Conservation (phyloP, 768 basidiomycete species). For the Ramaria sp. region DNA sequence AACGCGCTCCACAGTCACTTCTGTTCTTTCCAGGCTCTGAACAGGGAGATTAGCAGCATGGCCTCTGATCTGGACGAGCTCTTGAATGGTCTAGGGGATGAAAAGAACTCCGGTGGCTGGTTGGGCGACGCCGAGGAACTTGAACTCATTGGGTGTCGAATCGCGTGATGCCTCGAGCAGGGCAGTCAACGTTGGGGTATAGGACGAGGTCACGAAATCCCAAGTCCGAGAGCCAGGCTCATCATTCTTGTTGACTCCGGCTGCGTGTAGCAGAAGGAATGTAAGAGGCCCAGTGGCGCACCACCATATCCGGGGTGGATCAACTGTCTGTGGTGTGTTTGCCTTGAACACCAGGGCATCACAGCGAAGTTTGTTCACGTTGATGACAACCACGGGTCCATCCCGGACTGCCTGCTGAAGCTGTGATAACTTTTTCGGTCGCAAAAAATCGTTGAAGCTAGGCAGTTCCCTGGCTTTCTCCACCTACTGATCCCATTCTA, state of each 20-base stretch:
- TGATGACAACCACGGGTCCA: constrained; percentile 30
- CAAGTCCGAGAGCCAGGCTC: too few species aligned
- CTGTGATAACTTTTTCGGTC: constrained; percentile 16
- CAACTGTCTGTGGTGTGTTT: too few species aligned
- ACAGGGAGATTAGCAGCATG: not conserved
- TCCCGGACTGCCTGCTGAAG: constrained; percentile 19
- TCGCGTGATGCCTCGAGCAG: too few species aligned
- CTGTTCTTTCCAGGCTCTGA: not conserved
- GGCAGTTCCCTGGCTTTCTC: constrained; percentile 21
- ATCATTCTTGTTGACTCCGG: constrained; percentile 16
- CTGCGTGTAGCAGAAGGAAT: constrained; percentile 25
- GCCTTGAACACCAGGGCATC: constrained; percentile 26
- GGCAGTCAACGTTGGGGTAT: too few species aligned
- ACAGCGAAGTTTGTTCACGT: constrained; percentile 21
- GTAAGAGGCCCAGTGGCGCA: too few species aligned
- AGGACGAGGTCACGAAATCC: too few species aligned
- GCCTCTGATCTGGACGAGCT: constrained; percentile 1
- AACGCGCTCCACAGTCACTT: constrained; percentile 8
- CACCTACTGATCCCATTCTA: constrained; percentile 9
- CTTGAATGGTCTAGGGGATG: constrained; percentile 4
- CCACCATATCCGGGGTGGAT: constrained; percentile 1
- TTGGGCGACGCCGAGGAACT: not conserved
- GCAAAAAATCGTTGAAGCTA: constrained; percentile 23
- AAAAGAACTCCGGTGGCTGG: not conserved
- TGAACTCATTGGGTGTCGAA: not conserved